Base-by-base conservation (phyloP, 371 early-diverging fungal genomes). In the Modicella reniformis region DNA sequence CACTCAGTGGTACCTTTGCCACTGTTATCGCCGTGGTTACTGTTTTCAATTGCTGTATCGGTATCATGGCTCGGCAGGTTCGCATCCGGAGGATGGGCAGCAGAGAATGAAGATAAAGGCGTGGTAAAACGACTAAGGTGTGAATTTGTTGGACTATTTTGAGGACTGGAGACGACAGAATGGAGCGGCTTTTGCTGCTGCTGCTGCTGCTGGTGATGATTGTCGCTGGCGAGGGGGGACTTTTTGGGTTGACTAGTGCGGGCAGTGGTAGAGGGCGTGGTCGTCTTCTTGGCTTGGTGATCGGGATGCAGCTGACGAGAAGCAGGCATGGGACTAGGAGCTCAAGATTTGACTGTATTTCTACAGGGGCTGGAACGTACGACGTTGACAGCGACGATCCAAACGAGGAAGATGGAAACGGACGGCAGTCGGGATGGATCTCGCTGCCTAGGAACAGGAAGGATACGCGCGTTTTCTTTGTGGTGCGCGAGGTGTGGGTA, bases 301-400 rank as follows among this genome's bases (percentile, higher is more conserved):
- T 70, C 55, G 28, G 67, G 54, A 49, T 59, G 62, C 58, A 62
- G 69, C 50, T 65, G 75, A 70, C 67, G 75, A 55, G 70, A 70
- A 51, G 71, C 70, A n/a, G 71, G 71, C 71, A 70, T 75, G 71
- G 75, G 68, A 49, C 25, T 13, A 10, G 37, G 37, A 28, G 5
- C 32, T 30, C 26, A 8, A 34, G 51, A 8, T 30, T 52, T 62
- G 49, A 3, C 19, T 56, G 23, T 29, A 17, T 56, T n/a, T 25
- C 25, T 40, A 4, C 25, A n/a, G 32, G 19, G 17, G 17, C 6
- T 19, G 19, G 44, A 44, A 44, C 17, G 19, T 33, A 30, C 19
- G 25, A 47, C n/a, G n/a, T n/a, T n/a, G n/a, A n/a, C n/a, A n/a
- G n/a, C n/a, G n/a, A n/a, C n/a, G n/a, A n/a, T n/a, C n/a, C 28